These are phyloP conservation scores for Symmetrospora coprosmae DNA, from an alignment of 768 basidiomycete genomes.

Conservation along the genomic window DNA sequence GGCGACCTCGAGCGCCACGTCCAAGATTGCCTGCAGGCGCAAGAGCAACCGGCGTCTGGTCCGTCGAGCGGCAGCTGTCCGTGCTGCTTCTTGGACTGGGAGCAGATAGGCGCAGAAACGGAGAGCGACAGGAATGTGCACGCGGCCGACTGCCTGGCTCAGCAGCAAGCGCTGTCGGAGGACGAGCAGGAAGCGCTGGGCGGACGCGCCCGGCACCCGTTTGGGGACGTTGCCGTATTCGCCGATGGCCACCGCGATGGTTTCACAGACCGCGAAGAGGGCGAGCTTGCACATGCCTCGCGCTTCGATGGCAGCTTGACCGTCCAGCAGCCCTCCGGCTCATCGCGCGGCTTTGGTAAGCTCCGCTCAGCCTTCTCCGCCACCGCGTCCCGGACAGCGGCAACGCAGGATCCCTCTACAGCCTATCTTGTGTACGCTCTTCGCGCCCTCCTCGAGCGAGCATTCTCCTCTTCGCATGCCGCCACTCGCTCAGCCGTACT, in stretches of 20 bases:
- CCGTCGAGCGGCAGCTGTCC: background rate
- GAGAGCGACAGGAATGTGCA: background rate
- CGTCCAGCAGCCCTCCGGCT: too few species aligned
- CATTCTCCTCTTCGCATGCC: background rate
- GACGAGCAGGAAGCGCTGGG: too few species aligned
- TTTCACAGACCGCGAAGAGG: too few species aligned
- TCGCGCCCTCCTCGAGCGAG: background rate
- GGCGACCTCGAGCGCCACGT: slow-evolving; percentile 3
- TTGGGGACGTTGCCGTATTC: too few species aligned
- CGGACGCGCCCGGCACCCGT: too few species aligned
- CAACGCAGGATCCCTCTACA: background rate
- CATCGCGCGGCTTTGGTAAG: too few species aligned
- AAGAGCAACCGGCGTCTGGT: background rate
- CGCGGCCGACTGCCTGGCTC: slow-evolving; percentile 12
- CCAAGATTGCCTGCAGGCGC: background rate
- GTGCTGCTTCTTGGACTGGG: slow-evolving; percentile 6
- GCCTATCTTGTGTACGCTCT: background rate
- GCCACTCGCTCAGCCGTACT: slow-evolving; percentile 13
- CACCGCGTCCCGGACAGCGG: too few species aligned
- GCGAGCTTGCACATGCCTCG: too few species aligned
- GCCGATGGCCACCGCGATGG: too few species aligned
- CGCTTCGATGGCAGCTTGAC: too few species aligned
- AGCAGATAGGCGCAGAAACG: background rate
- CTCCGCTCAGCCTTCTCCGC: too few species aligned
- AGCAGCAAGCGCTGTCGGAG: background rate